phyloP scores from a whole-genome alignment of 352 stramenopile genomes.

The Phytophthora vignae region DNA sequence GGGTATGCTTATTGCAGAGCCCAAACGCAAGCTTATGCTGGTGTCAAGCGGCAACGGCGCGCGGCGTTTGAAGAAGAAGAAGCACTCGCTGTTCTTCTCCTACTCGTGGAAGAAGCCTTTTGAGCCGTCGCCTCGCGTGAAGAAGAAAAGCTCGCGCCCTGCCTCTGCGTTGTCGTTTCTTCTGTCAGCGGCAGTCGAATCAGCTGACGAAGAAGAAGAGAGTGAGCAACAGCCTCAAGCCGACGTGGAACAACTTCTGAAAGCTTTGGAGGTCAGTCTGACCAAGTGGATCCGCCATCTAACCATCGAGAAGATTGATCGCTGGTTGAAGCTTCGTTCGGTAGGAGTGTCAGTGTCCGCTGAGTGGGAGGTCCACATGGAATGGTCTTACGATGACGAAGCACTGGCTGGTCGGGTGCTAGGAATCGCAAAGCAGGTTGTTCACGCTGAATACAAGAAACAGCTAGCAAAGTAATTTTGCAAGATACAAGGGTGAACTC shows the following conservation, averaged over 20 bases:
- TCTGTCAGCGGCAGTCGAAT: slow-evolving; percentile 74
- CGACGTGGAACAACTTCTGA: slow-evolving; percentile 60
- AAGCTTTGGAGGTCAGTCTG: slow-evolving; percentile 51
- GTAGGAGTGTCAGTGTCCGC: slow-evolving; percentile 71
- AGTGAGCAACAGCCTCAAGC: slow-evolving; percentile 74
- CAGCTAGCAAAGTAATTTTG: slow-evolving; percentile 33
- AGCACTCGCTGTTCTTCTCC: slow-evolving; percentile 79
- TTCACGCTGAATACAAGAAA: slow-evolving; percentile 72
- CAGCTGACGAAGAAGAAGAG: slow-evolving; percentile 78
- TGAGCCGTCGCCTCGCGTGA: slow-evolving; percentile 63
- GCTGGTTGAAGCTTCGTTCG: slow-evolving; percentile 79
- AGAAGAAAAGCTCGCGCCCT: slow-evolving; percentile 76
- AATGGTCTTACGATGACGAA: slow-evolving; percentile 89
- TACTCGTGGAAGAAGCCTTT: slow-evolving; percentile 87
- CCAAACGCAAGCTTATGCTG: slow-evolving; percentile 84
- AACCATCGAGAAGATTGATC: slow-evolving; percentile 65
- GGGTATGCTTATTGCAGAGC: slow-evolving; percentile 78
- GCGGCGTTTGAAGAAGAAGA: slow-evolving; percentile 87
- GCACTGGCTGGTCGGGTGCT: slow-evolving; percentile 82
- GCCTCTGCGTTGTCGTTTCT: slow-evolving; percentile 84
- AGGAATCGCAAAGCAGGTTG: slow-evolving; percentile 84
- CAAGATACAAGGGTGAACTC: slow-evolving; percentile 17
- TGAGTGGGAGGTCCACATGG: slow-evolving; percentile 85
- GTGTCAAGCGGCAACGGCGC: slow-evolving; percentile 72
- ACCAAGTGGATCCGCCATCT: slow-evolving; percentile 74